Conservation (phyloP, 768 basidiomycete species). For the Leccinum uliginosum region DNA sequence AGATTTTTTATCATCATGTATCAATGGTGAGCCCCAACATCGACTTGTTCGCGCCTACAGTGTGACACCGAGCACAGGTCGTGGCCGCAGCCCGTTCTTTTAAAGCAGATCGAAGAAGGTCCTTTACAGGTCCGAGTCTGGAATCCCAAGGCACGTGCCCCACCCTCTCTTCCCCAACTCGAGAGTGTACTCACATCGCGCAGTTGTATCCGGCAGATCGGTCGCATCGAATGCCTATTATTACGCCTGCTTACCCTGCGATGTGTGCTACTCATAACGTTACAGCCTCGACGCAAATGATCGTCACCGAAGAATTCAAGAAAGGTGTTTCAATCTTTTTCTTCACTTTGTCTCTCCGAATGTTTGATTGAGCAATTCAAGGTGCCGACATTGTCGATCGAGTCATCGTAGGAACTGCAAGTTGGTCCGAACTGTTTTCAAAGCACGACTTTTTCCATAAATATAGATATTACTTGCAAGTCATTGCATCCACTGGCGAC, state of each 20-base stretch:
- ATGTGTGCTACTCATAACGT: slow-evolving; percentile 99
- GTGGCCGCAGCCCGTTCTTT: slow-evolving; percentile 97
- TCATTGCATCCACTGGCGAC: slow-evolving; percentile 85
- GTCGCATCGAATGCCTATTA: slow-evolving; percentile 98
- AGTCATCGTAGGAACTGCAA: slow-evolving; percentile 76
- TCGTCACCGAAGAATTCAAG: slow-evolving; percentile 95
- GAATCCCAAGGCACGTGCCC: slow-evolving; percentile 80
- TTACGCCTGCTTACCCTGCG: slow-evolving; percentile 97
- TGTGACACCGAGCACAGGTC: slow-evolving; percentile 50
- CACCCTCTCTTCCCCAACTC: too few relatives aligned
- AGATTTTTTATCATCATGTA: slow-evolving; percentile 98
- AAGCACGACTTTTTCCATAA: slow-evolving; percentile 97
- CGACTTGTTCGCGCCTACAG: not conserved
- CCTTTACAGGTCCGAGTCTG: slow-evolving; percentile 91
- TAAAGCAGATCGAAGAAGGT: slow-evolving; percentile 96
- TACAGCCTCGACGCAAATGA: slow-evolving; percentile 89
- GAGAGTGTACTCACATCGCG: not conserved
- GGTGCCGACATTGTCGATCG: slow-evolving; percentile 92
- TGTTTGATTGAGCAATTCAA: slow-evolving; percentile 30
- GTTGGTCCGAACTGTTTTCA: slow-evolving; percentile 91
- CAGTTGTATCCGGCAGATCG: slow-evolving; percentile 89
- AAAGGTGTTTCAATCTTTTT: slow-evolving; percentile 49
- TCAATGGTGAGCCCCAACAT: slow-evolving; percentile 70
- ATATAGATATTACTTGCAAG: slow-evolving; percentile 94
- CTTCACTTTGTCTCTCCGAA: not conserved